phyloP scores from a whole-genome alignment of 495 filamentous ascomycete species.

The Penicillium pancosmium region DNA sequence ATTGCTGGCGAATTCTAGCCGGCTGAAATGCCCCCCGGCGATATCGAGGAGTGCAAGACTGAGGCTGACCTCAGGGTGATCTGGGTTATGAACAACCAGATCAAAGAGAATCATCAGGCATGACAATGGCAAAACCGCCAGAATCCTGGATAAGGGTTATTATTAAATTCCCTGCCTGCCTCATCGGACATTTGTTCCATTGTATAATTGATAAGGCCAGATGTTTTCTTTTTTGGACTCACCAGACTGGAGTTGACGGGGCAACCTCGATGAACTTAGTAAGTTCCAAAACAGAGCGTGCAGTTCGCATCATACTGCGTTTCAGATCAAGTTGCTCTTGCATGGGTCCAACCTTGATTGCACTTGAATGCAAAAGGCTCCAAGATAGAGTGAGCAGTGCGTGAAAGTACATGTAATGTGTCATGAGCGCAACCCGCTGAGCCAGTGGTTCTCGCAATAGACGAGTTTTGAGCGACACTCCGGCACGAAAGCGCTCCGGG shows the following conservation, averaged over 20 bases:
- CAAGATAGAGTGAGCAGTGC: conserved; percentile 22
- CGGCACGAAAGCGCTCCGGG: conserved; percentile 17
- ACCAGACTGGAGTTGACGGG: conserved; percentile 23
- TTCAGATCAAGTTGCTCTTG: conserved; percentile 14
- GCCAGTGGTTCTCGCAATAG: conserved; percentile 14
- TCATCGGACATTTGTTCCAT: background rate
- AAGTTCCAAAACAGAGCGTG: conserved; percentile 20
- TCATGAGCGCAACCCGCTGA: conserved; percentile 12
- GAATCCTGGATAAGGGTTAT: background rate
- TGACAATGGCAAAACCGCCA: conserved; percentile 27
- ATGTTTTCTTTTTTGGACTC: background rate
- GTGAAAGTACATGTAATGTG: conserved; percentile 23
- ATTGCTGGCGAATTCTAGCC: conserved; percentile 35
- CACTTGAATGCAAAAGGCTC: conserved; percentile 18
- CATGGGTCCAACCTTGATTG: background rate
- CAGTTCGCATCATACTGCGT: conserved; percentile 19
- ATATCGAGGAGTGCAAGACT: conserved; percentile 39
- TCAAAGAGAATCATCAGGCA: conserved; percentile 41
- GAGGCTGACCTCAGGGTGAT: conserved; percentile 30
- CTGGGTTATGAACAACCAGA: conserved; percentile 37
- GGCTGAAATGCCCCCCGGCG: conserved; percentile 35
- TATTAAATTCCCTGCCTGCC: background rate
- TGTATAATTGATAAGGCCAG: no score
- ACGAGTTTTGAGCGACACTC: conserved; percentile 13
- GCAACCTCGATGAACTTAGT: conserved; percentile 25